Conservation (phyloP, 2,329 filamentous ascomycete species). For the Fusarium sp. region DNA sequence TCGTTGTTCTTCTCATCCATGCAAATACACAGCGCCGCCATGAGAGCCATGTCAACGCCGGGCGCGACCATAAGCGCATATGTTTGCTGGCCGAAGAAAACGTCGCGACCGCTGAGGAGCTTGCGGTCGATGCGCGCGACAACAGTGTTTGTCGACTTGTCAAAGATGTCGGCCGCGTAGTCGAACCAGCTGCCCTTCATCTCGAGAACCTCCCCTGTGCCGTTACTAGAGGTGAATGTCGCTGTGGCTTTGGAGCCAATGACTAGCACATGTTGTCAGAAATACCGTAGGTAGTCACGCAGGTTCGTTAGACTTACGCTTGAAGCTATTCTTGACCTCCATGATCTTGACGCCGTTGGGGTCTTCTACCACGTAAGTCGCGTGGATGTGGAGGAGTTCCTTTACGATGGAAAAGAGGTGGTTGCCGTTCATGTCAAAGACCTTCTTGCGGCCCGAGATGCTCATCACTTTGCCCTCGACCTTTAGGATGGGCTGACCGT, state of each 20-base stretch:
- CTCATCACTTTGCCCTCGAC: constrained; percentile 68
- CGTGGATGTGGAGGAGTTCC: constrained; percentile 63
- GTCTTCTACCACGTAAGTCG: constrained; percentile 64
- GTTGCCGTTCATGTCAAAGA: constrained; percentile 65
- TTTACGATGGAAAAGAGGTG: constrained; percentile 71
- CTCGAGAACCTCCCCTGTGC: constrained; percentile 59
- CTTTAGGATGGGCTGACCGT: constrained; percentile 66
- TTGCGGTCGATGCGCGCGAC: constrained; percentile 72
- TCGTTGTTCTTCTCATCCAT: constrained; percentile 73
- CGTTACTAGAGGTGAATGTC: constrained; percentile 65
- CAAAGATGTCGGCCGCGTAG: constrained; percentile 67
- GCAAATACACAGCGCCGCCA: constrained; percentile 75
- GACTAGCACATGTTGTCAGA: constrained; percentile 54
- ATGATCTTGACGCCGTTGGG: constrained; percentile 61
- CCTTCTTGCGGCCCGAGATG: constrained; percentile 66
- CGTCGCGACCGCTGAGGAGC: constrained; percentile 67
- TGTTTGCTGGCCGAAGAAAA: constrained; percentile 72
- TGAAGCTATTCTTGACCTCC: constrained; percentile 67
- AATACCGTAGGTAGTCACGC: background rate
- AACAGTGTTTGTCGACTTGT: constrained; percentile 61
- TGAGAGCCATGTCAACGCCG: constrained; percentile 73
- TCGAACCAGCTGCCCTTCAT: constrained; percentile 74
- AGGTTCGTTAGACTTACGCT: constrained; percentile 55
- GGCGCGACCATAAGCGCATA: constrained; percentile 74
- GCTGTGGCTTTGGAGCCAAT: constrained; percentile 66